These are phyloP conservation scores for Toxoplasma gondii DNA, from an alignment of 169 alveolate genomes.

Conservation along the genomic window DNA sequence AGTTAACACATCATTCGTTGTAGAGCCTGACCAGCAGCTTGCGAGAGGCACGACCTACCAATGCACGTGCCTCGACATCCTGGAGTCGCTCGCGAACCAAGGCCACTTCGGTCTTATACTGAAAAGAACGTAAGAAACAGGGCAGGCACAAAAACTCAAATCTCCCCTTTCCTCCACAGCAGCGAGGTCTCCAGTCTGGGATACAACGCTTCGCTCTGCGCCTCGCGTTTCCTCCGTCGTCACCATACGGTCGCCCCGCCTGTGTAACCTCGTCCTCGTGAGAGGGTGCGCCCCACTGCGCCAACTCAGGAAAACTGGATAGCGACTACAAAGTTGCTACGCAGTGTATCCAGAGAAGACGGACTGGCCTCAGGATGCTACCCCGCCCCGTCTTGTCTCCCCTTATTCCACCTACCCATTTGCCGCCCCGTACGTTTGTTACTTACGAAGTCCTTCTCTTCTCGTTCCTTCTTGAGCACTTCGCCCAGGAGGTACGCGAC, in stretches of 20 bases:
- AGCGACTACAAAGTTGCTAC: no score
- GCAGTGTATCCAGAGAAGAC: no score
- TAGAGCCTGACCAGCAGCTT: no score
- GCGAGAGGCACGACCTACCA: neutral
- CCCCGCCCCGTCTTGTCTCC: neutral
- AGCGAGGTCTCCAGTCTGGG: no score
- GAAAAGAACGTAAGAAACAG: neutral
- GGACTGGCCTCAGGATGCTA: neutral
- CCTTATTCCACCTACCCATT: neutral
- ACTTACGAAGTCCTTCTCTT: neutral
- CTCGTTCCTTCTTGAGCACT: neutral
- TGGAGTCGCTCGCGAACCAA: constrained; percentile 21
- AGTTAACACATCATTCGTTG: no score
- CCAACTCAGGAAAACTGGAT: no score
- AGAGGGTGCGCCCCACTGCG: no score
- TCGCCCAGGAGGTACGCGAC: constrained; percentile 29
- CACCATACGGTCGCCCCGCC: no score
- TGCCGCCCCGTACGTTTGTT: neutral
- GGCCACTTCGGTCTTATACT: constrained; percentile 8
- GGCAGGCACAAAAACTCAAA: neutral
- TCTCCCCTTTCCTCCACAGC: no score
- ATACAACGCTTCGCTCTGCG: no score
- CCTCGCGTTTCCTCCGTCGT: no score
- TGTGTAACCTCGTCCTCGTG: no score
- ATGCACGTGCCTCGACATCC: neutral